Percentiles rank a stretch among this genome's conserved stretches.
Evolutionary conservation across 2,329 filamentous ascomycete genomes (phyloP).

Genomic region (Zasmidium angulare): DNA sequence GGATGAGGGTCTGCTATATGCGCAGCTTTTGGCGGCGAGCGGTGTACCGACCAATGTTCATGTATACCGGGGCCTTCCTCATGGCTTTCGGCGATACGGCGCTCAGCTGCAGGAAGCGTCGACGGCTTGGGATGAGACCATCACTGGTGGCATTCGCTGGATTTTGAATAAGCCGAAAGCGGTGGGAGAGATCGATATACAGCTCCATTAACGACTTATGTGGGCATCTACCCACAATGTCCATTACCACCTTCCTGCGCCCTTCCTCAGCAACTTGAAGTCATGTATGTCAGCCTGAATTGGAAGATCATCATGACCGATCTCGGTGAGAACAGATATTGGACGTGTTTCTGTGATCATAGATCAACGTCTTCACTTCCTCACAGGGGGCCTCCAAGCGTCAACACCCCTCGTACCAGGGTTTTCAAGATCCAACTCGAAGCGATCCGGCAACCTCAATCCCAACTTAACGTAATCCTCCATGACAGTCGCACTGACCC

Average conservation of each 20-base stretch:
- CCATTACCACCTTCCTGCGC: too few relatives aligned
- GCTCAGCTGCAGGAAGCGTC: conserved; percentile 39
- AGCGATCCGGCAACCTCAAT: conserved; percentile 22
- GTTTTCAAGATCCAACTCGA: conserved; percentile 23
- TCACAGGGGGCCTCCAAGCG: not conserved
- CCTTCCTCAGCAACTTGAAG: too few relatives aligned
- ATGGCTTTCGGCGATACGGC: conserved; percentile 52
- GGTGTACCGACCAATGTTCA: conserved; percentile 50
- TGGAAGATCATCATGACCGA: too few relatives aligned
- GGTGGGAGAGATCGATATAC: not conserved
- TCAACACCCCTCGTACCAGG: conserved; percentile 7
- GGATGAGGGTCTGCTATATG: conserved; percentile 53
- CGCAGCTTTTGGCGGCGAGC: conserved; percentile 44
- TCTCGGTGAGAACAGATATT: too few relatives aligned
- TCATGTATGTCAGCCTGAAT: too few relatives aligned
- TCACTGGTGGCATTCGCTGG: conserved; percentile 48
- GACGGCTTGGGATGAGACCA: conserved; percentile 45
- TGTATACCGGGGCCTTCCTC: conserved; percentile 55
- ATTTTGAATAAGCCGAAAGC: conserved; percentile 20
- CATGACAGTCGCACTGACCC: conserved; percentile 17
- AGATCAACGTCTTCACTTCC: too few relatives aligned
- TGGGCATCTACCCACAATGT: too few relatives aligned
- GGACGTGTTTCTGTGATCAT: too few relatives aligned
- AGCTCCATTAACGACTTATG: not conserved
- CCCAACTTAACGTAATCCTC: conserved; percentile 18